phyloP scores from a whole-genome alignment of 2,329 filamentous ascomycete species.

The Penicillium sp. region DNA sequence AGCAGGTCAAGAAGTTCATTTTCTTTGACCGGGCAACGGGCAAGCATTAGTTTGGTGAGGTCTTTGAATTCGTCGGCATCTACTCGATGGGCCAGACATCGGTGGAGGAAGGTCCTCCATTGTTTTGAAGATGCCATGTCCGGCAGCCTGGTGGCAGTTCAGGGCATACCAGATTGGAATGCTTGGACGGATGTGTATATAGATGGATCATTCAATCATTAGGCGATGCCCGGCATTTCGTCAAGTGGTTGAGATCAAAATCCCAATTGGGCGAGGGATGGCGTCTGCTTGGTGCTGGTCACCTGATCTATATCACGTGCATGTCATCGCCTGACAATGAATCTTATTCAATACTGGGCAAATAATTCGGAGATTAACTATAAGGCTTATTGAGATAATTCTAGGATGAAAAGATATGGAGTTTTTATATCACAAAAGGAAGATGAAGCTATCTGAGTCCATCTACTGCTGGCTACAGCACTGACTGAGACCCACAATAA shows the following conservation, averaged over 20 bases:
- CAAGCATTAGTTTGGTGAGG: constrained; percentile 33
- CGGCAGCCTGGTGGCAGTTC: constrained; percentile 14
- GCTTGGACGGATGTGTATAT: not conserved
- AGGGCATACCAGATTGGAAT: constrained; percentile 11
- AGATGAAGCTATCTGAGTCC: not conserved
- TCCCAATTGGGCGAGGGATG: constrained; percentile 16
- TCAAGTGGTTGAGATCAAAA: constrained; percentile 9
- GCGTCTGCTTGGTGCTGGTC: constrained; percentile 11
- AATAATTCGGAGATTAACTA: too few relatives aligned
- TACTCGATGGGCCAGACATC: constrained; percentile 36
- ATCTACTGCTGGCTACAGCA: not conserved
- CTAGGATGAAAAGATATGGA: not conserved
- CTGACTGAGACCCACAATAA: not conserved
- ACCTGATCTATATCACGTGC: not conserved
- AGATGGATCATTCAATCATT: not conserved
- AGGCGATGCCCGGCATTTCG: constrained; percentile 5
- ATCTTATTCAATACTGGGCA: not conserved
- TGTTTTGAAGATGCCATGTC: constrained; percentile 31
- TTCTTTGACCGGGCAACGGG: constrained; percentile 31
- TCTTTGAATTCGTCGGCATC: constrained; percentile 38
- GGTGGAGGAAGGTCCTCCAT: constrained; percentile 38
- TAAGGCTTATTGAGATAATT: too few relatives aligned
- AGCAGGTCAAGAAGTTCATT: constrained; percentile 34
- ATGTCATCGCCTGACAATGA: not conserved
- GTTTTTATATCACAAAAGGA: not conserved